Evolutionary conservation across 140 eudicot genomes (phyloP).

Genomic region (Anethum foeniculum): DNA sequence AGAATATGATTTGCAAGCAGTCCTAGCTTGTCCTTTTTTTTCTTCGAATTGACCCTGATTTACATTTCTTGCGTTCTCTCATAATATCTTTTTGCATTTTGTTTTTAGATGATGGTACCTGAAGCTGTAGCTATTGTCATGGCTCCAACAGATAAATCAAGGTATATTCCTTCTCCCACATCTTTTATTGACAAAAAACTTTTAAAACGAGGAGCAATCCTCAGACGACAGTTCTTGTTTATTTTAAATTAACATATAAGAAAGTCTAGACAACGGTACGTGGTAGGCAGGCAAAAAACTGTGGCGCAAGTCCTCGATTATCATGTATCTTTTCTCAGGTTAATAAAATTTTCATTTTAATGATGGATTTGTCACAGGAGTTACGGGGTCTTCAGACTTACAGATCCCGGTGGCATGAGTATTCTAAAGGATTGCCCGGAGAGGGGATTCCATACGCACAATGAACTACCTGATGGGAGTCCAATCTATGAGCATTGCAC

Average conservation of each 20-base stretch:
- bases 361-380: constrained; percentile 30
- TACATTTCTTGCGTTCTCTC: background rate
- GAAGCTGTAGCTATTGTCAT: constrained; percentile 73
- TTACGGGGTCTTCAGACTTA: constrained; percentile 49
- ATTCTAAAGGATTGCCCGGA: constrained; percentile 52
- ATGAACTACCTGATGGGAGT: constrained; percentile 41
- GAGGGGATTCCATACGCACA: constrained; percentile 52
- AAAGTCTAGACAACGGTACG: no score
- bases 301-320: background rate
- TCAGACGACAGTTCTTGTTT: background rate
- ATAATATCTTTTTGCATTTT: background rate
- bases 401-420: constrained; percentile 53
- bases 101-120: constrained; percentile 61
- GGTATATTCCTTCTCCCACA: constrained; percentile 24
- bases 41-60: background rate
- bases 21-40: background rate
- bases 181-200: background rate
- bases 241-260: no score
- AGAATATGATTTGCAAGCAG: background rate
- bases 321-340: background rate
- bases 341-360: background rate
- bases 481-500: constrained; percentile 54
- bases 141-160: constrained; percentile 66
- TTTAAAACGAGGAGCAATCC: background rate
- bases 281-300: no score